These are phyloP conservation scores for Wickerhamiella nectarea DNA, from an alignment of 805 yeast species.

Conservation along the genomic window DNA sequence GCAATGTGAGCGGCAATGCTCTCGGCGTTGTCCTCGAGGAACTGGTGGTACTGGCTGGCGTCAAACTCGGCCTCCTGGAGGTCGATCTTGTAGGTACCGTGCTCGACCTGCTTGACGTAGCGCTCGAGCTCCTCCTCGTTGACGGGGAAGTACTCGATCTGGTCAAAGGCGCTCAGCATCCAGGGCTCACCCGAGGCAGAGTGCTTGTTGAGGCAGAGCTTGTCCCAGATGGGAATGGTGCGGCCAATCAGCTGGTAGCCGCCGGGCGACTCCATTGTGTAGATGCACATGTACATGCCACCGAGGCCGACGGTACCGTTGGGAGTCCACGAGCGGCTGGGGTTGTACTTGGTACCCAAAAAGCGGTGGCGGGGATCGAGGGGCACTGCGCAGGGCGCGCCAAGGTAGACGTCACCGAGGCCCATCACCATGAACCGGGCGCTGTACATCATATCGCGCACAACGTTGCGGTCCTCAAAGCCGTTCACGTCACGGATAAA, in stretches of 20 bases:
- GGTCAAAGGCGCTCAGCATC: slow-evolving; percentile 86
- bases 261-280: slow-evolving; percentile 97
- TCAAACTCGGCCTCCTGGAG: slow-evolving; percentile 69
- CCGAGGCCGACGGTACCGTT: slow-evolving; percentile 97
- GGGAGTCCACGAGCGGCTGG: slow-evolving; percentile 90
- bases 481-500: slow-evolving; percentile 84
- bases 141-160: slow-evolving; percentile 87
- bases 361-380: slow-evolving; percentile 91
- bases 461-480: slow-evolving; percentile 50
- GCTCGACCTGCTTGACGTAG: slow-evolving; percentile 56
- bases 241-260: slow-evolving; percentile 95
- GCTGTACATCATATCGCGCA: slow-evolving; percentile 69
- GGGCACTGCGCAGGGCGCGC: slow-evolving; percentile 98
- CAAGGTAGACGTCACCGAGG: slow-evolving; percentile 91
- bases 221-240: slow-evolving; percentile 97
- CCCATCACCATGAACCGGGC: slow-evolving; percentile 90
- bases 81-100: slow-evolving; percentile 68
- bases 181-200: slow-evolving; percentile 53
- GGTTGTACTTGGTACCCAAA: slow-evolving; percentile 88
- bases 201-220: slow-evolving; percentile 42
- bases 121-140: slow-evolving; percentile 67
- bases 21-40: slow-evolving; percentile 60
- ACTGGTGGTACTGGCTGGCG: slow-evolving; percentile 59
- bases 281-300: slow-evolving; percentile 97
- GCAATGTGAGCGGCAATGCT: slow-evolving; percentile 43